Conservation (phyloP, 2,329 filamentous ascomycete genomes). For the Fusarium vanettenii region DNA sequence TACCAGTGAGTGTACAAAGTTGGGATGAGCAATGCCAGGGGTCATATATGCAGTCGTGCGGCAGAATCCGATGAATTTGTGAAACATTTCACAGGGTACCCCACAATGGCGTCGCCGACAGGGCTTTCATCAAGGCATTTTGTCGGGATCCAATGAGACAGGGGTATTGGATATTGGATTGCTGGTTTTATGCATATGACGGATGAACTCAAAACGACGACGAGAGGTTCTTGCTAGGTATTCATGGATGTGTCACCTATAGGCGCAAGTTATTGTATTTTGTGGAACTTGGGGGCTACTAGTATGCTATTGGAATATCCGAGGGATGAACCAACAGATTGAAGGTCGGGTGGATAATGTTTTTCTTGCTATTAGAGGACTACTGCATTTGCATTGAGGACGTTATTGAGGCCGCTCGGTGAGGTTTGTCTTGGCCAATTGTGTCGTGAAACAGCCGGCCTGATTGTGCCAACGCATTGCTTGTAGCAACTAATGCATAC, state of each 20-base stretch:
- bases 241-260: neutral
- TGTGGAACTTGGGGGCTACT: neutral
- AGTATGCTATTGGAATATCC: neutral
- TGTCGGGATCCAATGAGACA: neutral
- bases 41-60: neutral
- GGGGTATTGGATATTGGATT: neutral
- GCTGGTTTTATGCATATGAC: neutral
- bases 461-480: neutral
- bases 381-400: neutral
- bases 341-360: neutral
- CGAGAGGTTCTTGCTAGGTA: neutral
- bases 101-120: neutral
- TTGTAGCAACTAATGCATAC: neutral
- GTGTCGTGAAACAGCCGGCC: neutral
- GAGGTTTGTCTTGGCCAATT: neutral
- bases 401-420: neutral
- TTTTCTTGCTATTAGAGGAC: neutral
- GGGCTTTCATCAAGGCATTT: neutral
- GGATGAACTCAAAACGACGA: neutral
- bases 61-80: neutral
- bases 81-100: neutral
- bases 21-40: neutral
- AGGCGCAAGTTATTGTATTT: neutral
- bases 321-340: neutral
- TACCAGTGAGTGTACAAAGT: rapidly evolving